Conservation (phyloP, 169 alveolate genomes). For the Haemoproteus tartakovskyi region DNA sequence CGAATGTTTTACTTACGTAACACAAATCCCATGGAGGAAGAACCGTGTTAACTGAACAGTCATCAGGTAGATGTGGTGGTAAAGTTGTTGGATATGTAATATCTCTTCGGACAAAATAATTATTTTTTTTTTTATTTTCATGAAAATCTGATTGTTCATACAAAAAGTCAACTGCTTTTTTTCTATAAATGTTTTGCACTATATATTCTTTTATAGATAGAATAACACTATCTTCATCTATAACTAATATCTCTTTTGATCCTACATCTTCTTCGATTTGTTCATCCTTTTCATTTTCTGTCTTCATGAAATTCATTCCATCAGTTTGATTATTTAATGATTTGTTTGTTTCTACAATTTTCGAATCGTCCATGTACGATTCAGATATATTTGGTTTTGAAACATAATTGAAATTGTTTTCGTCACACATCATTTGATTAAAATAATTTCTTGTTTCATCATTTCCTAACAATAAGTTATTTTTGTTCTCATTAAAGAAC, state of each 20-base stretch:
- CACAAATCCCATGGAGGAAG: constrained; percentile 57
- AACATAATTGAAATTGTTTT: no score
- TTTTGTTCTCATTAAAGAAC: no score
- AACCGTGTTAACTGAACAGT: constrained; percentile 50
- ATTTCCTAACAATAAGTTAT: no score
- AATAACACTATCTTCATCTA: constrained; percentile 43
- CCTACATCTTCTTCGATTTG: neutral
- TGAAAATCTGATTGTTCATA: constrained; percentile 9
- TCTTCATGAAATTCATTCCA: no score
- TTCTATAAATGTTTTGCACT: constrained; percentile 34
- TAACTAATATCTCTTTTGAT: constrained; percentile 8
- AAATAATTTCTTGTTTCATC: no score
- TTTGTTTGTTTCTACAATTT: no score
- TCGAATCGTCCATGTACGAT: no score
- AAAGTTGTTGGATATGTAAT: constrained; percentile 40
- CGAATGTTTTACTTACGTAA: no score
- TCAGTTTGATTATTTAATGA: no score
- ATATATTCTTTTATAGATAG: constrained; percentile 56
- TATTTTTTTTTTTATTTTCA: constrained; percentile 6
- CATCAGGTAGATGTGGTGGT: constrained; percentile 63
- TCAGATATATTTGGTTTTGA: no score
- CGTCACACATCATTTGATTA: no score
- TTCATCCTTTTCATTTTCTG: neutral
- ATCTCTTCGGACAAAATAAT: constrained; percentile 3
- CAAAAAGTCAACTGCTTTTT: constrained; percentile 34